Evolutionary conservation across 306 rosid species (phyloP).

Genomic region (Citrullus amarus): DNA sequence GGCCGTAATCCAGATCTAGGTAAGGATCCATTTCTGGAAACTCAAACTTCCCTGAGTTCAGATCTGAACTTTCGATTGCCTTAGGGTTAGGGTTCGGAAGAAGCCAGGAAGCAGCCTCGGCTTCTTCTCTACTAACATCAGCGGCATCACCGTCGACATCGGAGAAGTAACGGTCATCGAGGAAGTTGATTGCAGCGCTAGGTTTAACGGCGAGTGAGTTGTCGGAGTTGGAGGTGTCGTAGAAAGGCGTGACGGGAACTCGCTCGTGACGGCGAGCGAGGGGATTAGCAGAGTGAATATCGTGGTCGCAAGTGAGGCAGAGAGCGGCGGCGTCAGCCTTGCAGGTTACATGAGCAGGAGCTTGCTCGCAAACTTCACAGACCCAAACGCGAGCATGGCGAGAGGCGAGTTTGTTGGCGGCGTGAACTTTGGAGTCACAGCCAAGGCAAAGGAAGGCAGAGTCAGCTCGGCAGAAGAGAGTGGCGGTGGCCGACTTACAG

Average conservation of each 20-base stretch:
- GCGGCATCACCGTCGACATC: conserved; percentile 38
- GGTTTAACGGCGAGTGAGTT: conserved; percentile 9
- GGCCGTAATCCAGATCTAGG: conserved; percentile 60
- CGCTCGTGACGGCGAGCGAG: conserved; percentile 92
- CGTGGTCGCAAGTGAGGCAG: conserved; percentile 78
- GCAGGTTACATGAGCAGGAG: conserved; percentile 84
- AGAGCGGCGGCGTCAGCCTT: conserved; percentile 93
- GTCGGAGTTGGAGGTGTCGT: conserved; percentile 24
- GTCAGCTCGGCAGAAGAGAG: conserved; percentile 83
- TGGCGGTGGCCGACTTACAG: conserved; percentile 70
- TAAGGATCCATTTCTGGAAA: conserved; percentile 55
- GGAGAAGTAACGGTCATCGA: conserved; percentile 41
- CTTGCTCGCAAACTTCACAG: conserved; percentile 90
- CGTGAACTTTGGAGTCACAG: conserved; percentile 68
- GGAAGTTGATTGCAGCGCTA: conserved; percentile 20
- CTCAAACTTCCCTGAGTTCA: conserved; percentile 35
- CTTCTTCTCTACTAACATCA: conserved; percentile 71
- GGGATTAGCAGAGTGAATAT: conserved; percentile 88
- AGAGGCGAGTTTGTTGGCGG: conserved; percentile 89
- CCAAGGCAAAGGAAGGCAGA: conserved; percentile 69
- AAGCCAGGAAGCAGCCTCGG: conserved; percentile 93
- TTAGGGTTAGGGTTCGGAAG: conserved; percentile 47
- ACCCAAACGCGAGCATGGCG: conserved; percentile 83
- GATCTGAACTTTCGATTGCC: conserved; percentile 38
- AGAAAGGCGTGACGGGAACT: conserved; percentile 43